Evolutionary conservation across 1,284 basidiomycete species (phyloP), one percentile per base, ranked within the genome.

Genomic region (Puccinia novopanici): DNA sequence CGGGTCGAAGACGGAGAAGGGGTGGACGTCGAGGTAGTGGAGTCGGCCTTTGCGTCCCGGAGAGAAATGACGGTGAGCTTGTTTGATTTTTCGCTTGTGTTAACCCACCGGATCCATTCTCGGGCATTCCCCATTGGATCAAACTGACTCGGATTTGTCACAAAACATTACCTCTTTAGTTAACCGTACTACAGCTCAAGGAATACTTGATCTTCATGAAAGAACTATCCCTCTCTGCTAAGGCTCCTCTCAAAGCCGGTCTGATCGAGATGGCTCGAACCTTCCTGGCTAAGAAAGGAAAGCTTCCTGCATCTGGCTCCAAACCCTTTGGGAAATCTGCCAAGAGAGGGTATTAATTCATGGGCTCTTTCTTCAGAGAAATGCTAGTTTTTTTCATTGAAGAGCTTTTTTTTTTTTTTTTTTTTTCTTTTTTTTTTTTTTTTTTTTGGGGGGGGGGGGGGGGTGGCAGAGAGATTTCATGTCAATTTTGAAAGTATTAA

Each of bases 121-220:
- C n/a, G 15, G 2, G 45, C 17, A 24, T 52, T 30, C 10, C 37
- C 22, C n/a, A n/a, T 27, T 27, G 22, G 3, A 37, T 3, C n/a
- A 42, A 65, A 12, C 45, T 50, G 8, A 52, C 30, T 55, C n/a
- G n/a, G 10, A 37, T 40, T 54, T 19, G 24, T 34, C 52, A 57
- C 6, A 40, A 37, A 73, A 55, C 24, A n/a, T n/a, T n/a, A n/a
- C n/a, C n/a, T n/a, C 34, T 13, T 2, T 27, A 75, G 73, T 48
- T 75, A 30, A 57, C 42, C 22, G 73, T 75, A 3, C 2, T 19
- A 27, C 55, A 48, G 37, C 57, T 75, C 15, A 75, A 75, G 55
- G 73, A 75, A 24, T 75, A 75, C 30, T 48, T 75, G 40, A 50
- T 75, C 42, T 75, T 75, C 42, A 57, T 37, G 24, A 57, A 57